Evolutionary conservation across 768 basidiomycete genomes (phyloP), one percentile per base, ranked within the genome.

Genomic region (Heimioporus sp.): DNA sequence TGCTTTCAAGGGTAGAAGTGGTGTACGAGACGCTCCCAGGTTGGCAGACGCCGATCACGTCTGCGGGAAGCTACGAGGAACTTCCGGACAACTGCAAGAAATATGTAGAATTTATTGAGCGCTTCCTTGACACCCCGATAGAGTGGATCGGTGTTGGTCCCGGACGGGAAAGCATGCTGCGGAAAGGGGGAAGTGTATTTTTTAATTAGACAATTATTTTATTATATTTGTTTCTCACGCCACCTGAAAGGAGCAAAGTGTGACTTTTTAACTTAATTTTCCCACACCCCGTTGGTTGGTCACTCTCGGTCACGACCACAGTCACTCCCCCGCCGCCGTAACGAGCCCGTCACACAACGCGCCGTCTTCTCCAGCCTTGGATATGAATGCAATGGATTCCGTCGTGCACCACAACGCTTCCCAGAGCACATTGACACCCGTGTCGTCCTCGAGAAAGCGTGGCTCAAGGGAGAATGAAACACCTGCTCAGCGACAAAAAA

Each of bases 141-240:
- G 84, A 87, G 70, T 98, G 91, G 88, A 92, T 98, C 46, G 96
- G 96, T 11, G 86, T 95, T 17, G 96, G 96, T 1, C 92, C 96
- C 15, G 90, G 76, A 16, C 71, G 95, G 52, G 87, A 92, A 56
- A 85, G 82, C 56, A 96, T 94, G 88, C 57, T 85, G 46, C 71
- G 67, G 40, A 60, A 52, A 53, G 49, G 50, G 11, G 31, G 21
- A 4, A 20, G 19, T 17, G 28, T 56, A 55, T 61, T 51, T 28
- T 28, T 28, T 46, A 70, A 68, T 51, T 68, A 64, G 45, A 40
- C 24, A 28, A 28, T 28, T 28, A 28, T 28, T 28, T 28, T 28
- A 28, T 28, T 28, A 2, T 46, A 10, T 32, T 17, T 34, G 0
- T 40, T 46, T 67, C 69, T 31, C 67, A 67, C 67, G 67, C 60